Base-by-base conservation (phyloP, 2,329 filamentous ascomycete genomes). In the Pseudogymnoascus sp. region DNA sequence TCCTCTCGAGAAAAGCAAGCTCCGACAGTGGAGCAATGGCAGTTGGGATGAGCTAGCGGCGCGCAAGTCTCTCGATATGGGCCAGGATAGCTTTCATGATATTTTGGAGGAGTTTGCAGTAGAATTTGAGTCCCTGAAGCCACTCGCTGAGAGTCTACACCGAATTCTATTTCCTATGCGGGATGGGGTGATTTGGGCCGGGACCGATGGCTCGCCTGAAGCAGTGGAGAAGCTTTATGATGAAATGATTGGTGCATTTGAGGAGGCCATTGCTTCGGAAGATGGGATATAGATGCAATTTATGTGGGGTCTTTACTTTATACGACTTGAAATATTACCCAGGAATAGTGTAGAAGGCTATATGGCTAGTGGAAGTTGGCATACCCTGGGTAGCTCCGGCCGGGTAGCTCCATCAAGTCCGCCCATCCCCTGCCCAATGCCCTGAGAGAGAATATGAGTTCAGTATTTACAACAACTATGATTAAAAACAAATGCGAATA, bases 21-120 rank as follows among this genome's bases (percentile, higher is more conserved):
- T 67, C 59, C 63, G 63, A 25, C 61, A 63, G 60, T 70, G 68
- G 68, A 66, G 63, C 29, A 65, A 42, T 25, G 67, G 66, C 21
- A 29, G 59, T 29, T 68, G 62, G 64, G 6, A 64, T 13, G 59
- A 68, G 25, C 13, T 68, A 9, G 66, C 68, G 29, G 44, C n/a
- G 51, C 63, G 63, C 29, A 69, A 70, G 61, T 63, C 42, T 3
- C 29, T 64, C 17, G 64, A 68, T n/a, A 67, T 68, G 65, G 35
- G 60, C 51, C 62, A 62, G 29, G 33, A 62, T 29, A 31, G 21
- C 17, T 69, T 70, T 62, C 59, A 61, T 60, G 15, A 0, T 35
- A 66, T 68, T 59, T 36, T 68, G 62, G 48, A n/a, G 3, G 67
- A 70, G 59, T 68, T 70, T 44, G 0, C 62, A 59, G 61, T 48